Percentiles rank a stretch among this genome's conserved stretches.
These are phyloP conservation scores for Jacaranda copaia DNA, from an alignment of 257 asterid genomes.

Conservation along the genomic window DNA sequence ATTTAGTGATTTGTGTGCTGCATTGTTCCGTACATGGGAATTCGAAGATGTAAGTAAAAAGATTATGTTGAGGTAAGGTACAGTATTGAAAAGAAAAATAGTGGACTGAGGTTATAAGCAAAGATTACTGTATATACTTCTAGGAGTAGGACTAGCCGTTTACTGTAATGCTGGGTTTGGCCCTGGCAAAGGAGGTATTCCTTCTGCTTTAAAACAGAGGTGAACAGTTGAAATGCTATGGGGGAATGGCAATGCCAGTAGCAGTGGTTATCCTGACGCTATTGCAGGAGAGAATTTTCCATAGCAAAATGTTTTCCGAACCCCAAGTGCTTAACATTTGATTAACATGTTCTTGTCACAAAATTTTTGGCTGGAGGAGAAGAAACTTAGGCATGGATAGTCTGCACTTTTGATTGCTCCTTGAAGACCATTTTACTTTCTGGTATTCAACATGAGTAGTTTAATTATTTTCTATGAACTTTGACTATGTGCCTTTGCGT, in stretches of 20 bases:
- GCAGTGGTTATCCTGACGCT: neutral
- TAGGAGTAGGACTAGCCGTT: neutral
- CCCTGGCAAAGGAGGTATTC: conserved; percentile 1
- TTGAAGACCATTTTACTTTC: no score
- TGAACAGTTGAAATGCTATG: no score
- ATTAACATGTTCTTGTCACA: neutral
- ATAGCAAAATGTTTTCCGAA: neutral
- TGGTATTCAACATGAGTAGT: no score
- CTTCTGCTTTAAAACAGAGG: neutral
- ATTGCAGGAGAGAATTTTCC: neutral
- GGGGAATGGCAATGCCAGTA: neutral
- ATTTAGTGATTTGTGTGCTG: neutral
- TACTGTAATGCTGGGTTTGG: neutral
- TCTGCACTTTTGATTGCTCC: no score
- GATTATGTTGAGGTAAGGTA: neutral
- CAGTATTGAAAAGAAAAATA: neutral
- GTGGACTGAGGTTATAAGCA: neutral
- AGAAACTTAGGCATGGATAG: no score
- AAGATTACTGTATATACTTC: conserved; percentile 9
- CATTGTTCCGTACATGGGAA: conserved; percentile 2
- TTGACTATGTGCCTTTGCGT: no score
- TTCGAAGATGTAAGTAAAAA: neutral
- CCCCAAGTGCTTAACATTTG: neutral
- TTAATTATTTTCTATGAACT: no score
- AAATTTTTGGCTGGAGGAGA: neutral